phyloP scores from a whole-genome alignment of 495 filamentous ascomycete species.

The Cenococcum geophilum region DNA sequence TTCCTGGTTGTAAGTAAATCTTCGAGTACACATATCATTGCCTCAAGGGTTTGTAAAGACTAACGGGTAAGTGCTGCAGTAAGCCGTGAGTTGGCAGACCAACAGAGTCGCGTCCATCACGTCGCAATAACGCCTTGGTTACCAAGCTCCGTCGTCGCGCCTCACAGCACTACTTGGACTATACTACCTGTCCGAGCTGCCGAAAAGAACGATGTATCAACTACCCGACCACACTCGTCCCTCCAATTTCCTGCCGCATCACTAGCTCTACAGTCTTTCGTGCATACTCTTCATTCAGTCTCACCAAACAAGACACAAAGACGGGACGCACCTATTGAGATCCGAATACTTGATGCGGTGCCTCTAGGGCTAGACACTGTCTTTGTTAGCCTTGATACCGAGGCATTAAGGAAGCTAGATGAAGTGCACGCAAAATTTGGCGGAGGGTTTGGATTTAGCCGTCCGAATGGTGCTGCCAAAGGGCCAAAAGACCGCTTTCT shows the following conservation, averaged over 20 bases:
- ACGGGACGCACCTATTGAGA: constrained; percentile 54
- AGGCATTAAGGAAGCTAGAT: constrained; percentile 58
- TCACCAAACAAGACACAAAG: constrained; percentile 56
- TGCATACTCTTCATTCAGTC: constrained; percentile 45
- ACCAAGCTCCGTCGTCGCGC: constrained; percentile 49
- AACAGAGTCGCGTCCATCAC: constrained; percentile 37
- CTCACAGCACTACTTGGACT: constrained; percentile 69
- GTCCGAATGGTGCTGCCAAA: constrained; percentile 38
- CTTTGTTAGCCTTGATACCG: constrained; percentile 76
- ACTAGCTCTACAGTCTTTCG: constrained; percentile 69
- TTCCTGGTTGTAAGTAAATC: constrained; percentile 47
- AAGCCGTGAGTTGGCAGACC: not conserved
- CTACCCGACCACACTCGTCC: constrained; percentile 61
- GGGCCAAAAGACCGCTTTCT: constrained; percentile 30
- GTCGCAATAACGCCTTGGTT: constrained; percentile 79
- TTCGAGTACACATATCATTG: not conserved
- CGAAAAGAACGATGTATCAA: constrained; percentile 31
- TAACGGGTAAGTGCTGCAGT: not conserved
- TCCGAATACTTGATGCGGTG: constrained; percentile 72
- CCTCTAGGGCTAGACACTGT: constrained; percentile 75
- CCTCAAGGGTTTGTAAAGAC: not conserved
- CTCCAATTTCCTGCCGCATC: constrained; percentile 78
- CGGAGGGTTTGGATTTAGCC: constrained; percentile 48
- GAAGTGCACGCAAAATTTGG: constrained; percentile 58
- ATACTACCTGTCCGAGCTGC: constrained; percentile 65